These are phyloP conservation scores for Penicillium soppii DNA, from an alignment of 495 filamentous ascomycete species.

Conservation along the genomic window DNA sequence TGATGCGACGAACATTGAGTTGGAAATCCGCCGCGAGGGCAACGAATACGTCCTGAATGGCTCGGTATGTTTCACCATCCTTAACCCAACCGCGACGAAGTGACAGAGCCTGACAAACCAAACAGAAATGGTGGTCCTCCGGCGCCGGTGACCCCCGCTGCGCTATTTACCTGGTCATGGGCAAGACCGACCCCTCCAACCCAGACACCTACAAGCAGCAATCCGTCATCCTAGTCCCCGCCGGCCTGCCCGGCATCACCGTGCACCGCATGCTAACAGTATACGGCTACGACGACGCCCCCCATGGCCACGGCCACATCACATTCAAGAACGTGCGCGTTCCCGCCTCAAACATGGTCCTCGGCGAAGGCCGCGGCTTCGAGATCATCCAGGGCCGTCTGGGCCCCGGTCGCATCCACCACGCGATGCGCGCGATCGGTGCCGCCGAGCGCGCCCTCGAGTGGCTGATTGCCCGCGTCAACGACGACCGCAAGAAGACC, in stretches of 20 bases:
- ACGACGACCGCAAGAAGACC: conserved; percentile 80
- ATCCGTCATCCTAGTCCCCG: conserved; percentile 82
- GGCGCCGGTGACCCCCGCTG: conserved; percentile 90
- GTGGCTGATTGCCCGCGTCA: conserved; percentile 86
- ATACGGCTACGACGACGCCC: conserved; percentile 93
- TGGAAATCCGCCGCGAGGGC: conserved; percentile 77
- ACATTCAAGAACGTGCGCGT: conserved; percentile 83
- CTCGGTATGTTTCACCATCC: conserved; percentile 51
- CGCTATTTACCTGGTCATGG: conserved; percentile 89
- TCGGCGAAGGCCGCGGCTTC: conserved; percentile 90
- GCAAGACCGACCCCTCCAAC: conserved; percentile 72
- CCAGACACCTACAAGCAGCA: conserved; percentile 79
- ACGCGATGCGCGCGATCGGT: conserved; percentile 89
- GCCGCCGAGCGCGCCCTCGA: conserved; percentile 81
- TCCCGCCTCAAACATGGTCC: conserved; percentile 72
- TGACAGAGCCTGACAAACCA: not conserved
- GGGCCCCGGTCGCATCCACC: conserved; percentile 89
- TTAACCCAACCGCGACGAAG: not conserved
- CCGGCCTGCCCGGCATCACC: conserved; percentile 71
- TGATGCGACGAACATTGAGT: conserved; percentile 84
- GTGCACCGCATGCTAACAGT: conserved; percentile 84
- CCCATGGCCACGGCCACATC: conserved; percentile 90
- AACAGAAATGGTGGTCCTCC: conserved; percentile 93
- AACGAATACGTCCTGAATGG: conserved; percentile 85
- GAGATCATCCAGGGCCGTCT: conserved; percentile 95